phyloP scores from a whole-genome alignment of 1,139 yeast genomes.

The Lodderomyces metapsilosis region DNA sequence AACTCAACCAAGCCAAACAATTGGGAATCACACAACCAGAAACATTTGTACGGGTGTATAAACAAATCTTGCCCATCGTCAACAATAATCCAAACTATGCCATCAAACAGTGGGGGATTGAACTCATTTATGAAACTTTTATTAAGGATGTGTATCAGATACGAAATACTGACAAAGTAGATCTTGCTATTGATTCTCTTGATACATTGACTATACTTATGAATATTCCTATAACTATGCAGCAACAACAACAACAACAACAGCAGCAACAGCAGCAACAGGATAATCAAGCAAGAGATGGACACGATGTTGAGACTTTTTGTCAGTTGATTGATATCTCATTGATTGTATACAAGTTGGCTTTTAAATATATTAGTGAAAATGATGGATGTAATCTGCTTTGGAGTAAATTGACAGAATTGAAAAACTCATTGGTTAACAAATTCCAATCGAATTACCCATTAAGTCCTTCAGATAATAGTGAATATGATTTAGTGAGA shows the following conservation, averaged over 20 bases:
- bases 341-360: conserved; percentile 36
- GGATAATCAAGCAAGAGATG: neutral
- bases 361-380: conserved; percentile 42
- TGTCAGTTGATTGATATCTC: conserved; percentile 34
- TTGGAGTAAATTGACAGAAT: conserved; percentile 43
- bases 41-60: conserved; percentile 52
- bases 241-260: conserved; percentile 6
- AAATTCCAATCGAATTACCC: conserved; percentile 44
- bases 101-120: conserved; percentile 48
- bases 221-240: conserved; percentile 17
- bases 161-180: conserved; percentile 31
- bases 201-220: conserved; percentile 32
- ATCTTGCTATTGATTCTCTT: conserved; percentile 42
- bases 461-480: conserved; percentile 42
- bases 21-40: conserved; percentile 47
- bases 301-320: conserved; percentile 28
- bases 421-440: conserved; percentile 38
- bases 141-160: conserved; percentile 21
- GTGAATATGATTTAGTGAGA: conserved; percentile 49
- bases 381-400: conserved; percentile 43
- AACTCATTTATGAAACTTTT: conserved; percentile 45
- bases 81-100: conserved; percentile 26
- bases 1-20: conserved; percentile 50
- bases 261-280: conserved; percentile 2
- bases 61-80: conserved; percentile 49